A percentile compares a stretch with the other conserved stretches of the same genome.
Conservation (phyloP, 306 rosid species). For the Mimosa bimucronata region DNA sequence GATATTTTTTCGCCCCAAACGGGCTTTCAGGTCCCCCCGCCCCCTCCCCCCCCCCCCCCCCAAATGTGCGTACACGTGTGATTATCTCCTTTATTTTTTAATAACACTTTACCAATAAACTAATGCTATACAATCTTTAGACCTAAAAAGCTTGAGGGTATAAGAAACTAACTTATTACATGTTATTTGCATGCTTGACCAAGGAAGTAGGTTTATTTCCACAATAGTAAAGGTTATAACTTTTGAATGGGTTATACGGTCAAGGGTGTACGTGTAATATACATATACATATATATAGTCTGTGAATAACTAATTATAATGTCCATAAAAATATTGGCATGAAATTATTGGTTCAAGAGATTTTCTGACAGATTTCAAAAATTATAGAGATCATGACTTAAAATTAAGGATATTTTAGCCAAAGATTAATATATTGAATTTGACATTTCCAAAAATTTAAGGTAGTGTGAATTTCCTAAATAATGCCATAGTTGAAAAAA, state of each 20-base stretch:
- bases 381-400: background rate
- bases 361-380: background rate
- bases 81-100: slow-evolving; percentile 8
- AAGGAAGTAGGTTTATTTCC: background rate
- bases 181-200: background rate
- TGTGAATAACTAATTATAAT: too few relatives aligned
- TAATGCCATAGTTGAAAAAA: too few relatives aligned
- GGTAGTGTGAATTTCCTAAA: too few relatives aligned
- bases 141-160: background rate
- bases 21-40: slow-evolving; percentile 15
- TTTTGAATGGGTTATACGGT: background rate
- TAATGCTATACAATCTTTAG: background rate
- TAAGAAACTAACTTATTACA: background rate
- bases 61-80: slow-evolving; percentile 11
- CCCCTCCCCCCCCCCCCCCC: background rate
- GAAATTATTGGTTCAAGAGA: background rate
- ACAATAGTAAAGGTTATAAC: background rate
- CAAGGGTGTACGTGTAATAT: background rate
- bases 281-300: too few relatives aligned
- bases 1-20: slow-evolving; percentile 24
- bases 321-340: background rate
- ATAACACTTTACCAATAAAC: background rate
- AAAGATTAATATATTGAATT: background rate
- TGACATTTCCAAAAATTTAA: background rate
- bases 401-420: background rate